Base-by-base conservation (phyloP, 108 stramenopile species). In the Fragilariopsis cylindrus region DNA sequence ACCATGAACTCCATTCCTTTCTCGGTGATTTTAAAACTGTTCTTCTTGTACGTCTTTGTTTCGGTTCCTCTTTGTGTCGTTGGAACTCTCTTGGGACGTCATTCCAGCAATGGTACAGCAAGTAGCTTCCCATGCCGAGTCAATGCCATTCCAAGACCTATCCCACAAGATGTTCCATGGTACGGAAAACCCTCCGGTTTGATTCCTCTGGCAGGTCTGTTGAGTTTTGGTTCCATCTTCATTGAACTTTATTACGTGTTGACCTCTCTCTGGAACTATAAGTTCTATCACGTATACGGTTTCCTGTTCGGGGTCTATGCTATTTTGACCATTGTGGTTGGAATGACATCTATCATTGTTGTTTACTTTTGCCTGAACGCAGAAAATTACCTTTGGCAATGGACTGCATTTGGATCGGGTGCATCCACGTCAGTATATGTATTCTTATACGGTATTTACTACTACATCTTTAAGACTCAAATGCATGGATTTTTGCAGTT, bases 331-430 rank as follows among this genome's bases (percentile, higher is more conserved):
- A 87, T 98, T 69, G 99, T 99, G 40, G 94, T 97, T 3, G 90
- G 96, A 47, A 97, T 98, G 92, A 97, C 96, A 40, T 93, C 96
- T 55, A 92, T 99, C 73, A 97, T 99, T 70, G 94, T 97, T 11
- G 96, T 97, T 5, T 99, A 99, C 88, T 97, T 97, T 75, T 86
- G 89, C 67, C 83, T 99, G 58, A 98, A 98, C 71, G 92, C 92
- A 7, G 99, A 99, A 79, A 97, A 99, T 79, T 97, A 98, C 79
- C 87, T 94, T 60, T 99, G 99, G 99, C 99, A 98, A 84, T 99
- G 99, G 99, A 86, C 96, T 11, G 88, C 97, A 39, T 98, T 99
- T 74, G 78, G 85, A 39, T 90, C 92, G 5, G 96, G 97, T 40
- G 96, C 86, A 12, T 90, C 89, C n/a, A 97, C 95, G 4, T 88